Percentiles rank a stretch among this genome's conserved stretches.
phyloP scores from a whole-genome alignment of 495 filamentous ascomycete genomes.

The Hyphodiscus hymeniophilus region DNA sequence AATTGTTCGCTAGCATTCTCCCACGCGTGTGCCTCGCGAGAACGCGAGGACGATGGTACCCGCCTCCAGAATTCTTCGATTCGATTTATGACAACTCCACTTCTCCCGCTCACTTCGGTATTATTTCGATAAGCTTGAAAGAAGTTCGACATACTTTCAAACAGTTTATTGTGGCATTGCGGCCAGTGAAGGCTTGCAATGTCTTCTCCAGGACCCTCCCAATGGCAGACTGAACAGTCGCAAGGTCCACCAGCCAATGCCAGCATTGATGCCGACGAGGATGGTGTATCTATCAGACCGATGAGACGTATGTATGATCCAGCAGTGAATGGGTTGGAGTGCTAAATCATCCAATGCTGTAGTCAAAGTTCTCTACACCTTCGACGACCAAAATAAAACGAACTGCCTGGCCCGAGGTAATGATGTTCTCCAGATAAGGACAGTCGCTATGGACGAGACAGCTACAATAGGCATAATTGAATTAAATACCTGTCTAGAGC shows the following conservation, averaged over 20 bases:
- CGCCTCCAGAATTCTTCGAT: conserved; percentile 16
- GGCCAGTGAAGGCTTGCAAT: conserved; percentile 14
- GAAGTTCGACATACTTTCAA: conserved; percentile 7
- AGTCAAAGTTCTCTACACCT: conserved; percentile 97
- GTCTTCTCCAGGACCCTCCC: conserved; percentile 14
- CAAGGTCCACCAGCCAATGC: conserved; percentile 1
- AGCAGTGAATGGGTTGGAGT: conserved; percentile 1
- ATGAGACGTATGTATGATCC: conserved; percentile 39
- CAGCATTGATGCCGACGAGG: conserved; percentile 25
- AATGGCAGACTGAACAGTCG: conserved; percentile 1
- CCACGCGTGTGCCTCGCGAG: conserved; percentile 3
- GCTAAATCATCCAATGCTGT: conserved; percentile 17
- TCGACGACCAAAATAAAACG: conserved; percentile 81
- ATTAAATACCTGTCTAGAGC: conserved; percentile 81
- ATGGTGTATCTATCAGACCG: conserved; percentile 36
- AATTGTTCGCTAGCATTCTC: background rate
- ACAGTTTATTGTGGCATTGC: conserved; percentile 9
- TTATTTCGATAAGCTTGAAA: conserved; percentile 2
- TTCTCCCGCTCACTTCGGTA: conserved; percentile 13
- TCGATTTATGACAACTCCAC: background rate
- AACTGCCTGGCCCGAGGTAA: conserved; percentile 90
- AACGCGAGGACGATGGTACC: conserved; percentile 8
- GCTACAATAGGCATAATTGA: conserved; percentile 77
- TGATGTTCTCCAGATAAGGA: conserved; percentile 69
- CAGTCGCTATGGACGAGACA: conserved; percentile 66